These are phyloP conservation scores for Morella rubra DNA, from an alignment of 306 rosid genomes.

Conservation along the genomic window DNA sequence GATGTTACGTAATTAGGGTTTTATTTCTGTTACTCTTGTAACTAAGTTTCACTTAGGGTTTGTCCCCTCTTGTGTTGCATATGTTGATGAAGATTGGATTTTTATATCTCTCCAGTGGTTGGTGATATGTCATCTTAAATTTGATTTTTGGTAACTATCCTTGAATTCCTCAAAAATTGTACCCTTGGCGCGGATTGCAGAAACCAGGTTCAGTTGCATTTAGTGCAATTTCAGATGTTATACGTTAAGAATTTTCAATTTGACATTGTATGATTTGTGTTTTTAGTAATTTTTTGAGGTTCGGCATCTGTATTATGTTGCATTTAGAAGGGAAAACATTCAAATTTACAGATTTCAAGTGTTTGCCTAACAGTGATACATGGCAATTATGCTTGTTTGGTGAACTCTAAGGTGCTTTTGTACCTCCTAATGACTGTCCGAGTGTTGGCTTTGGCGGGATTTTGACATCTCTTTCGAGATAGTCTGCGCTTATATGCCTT, in stretches of 20 bases:
- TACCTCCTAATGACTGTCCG: background rate
- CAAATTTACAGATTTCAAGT: background rate
- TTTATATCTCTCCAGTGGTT: background rate
- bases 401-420: background rate
- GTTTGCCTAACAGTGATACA: background rate
- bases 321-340: background rate
- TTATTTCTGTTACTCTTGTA: background rate
- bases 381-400: background rate
- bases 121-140: background rate
- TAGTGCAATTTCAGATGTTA: background rate
- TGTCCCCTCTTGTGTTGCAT: background rate
- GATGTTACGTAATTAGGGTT: conserved; percentile 29
- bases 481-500: background rate
- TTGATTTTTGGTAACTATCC: background rate
- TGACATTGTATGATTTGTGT: background rate
- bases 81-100: background rate
- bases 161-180: conserved; percentile 2
- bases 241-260: background rate
- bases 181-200: background rate
- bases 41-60: conserved; percentile 28
- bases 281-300: background rate
- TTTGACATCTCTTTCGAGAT: background rate
- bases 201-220: background rate
- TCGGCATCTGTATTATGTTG: background rate
- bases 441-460: background rate